Conservation (phyloP, 2,329 filamentous ascomycete genomes). For the Ophiocordyceps camponoti-saundersi region DNA sequence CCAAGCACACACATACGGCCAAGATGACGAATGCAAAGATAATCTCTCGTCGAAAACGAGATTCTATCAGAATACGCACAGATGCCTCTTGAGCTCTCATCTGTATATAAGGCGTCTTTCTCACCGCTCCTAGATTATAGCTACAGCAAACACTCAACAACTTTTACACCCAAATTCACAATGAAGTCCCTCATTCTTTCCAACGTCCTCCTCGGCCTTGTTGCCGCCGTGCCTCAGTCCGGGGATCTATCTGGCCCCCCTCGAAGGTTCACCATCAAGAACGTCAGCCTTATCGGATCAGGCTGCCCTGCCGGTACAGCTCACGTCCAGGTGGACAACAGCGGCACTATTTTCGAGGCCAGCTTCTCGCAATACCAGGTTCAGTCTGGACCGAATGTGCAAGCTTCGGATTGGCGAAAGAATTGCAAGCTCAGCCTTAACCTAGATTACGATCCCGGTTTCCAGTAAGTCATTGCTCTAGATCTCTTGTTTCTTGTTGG, state of each 20-base stretch:
- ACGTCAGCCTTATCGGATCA: slow-evolving; percentile 8
- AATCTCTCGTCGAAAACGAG: too few relatives aligned
- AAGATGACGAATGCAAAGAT: too few relatives aligned
- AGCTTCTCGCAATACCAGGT: slow-evolving; percentile 10
- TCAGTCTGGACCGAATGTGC: slow-evolving; percentile 7
- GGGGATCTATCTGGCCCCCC: not conserved
- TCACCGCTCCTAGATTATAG: too few relatives aligned
- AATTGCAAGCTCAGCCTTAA: slow-evolving; percentile 12
- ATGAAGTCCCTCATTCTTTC: not conserved
- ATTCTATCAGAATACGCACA: too few relatives aligned
- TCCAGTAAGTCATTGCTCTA: slow-evolving; percentile 5
- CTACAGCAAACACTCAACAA: too few relatives aligned
- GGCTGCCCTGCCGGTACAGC: slow-evolving; percentile 9
- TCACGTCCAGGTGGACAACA: slow-evolving; percentile 9
- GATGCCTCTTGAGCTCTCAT: too few relatives aligned
- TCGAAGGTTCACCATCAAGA: slow-evolving; percentile 5
- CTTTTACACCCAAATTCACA: too few relatives aligned
- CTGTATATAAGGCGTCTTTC: too few relatives aligned
- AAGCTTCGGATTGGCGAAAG: slow-evolving; percentile 9
- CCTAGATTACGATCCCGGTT: slow-evolving; percentile 9
- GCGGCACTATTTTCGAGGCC: slow-evolving; percentile 9
- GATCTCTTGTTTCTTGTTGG: not conserved
- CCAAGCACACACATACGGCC: too few relatives aligned
- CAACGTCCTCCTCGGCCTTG: slow-evolving; percentile 1
- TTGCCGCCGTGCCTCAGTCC: slow-evolving; percentile 1